Percentiles rank a stretch among this genome's conserved stretches.
phyloP scores from a whole-genome alignment of 805 yeast species.

The Candida caryicola region DNA sequence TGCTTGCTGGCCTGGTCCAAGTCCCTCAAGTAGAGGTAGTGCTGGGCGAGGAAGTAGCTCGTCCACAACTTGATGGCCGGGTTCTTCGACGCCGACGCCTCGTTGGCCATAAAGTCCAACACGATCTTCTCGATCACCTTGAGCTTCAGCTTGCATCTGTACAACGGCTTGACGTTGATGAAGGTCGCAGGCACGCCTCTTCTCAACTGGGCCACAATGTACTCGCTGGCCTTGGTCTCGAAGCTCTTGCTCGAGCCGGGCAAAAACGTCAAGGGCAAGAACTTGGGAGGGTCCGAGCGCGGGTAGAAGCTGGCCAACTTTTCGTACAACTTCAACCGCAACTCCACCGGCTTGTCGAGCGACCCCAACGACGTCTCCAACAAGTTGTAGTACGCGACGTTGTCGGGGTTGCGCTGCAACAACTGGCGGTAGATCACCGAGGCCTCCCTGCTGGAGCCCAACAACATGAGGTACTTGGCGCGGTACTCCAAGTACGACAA shows the following conservation, averaged over 20 bases:
- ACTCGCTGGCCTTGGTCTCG: conserved; percentile 45
- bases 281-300: conserved; percentile 73
- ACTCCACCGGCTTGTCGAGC: conserved; percentile 38
- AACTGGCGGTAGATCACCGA: conserved; percentile 63
- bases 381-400: conserved; percentile 57
- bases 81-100: conserved; percentile 25
- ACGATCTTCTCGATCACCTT: conserved; percentile 54
- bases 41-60: conserved; percentile 74
- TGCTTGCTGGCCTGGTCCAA: conserved; percentile 51
- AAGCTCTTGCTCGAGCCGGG: conserved; percentile 51
- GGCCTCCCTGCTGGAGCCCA: conserved; percentile 62
- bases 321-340: conserved; percentile 59
- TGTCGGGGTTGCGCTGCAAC: conserved; percentile 84
- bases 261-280: conserved; percentile 73
- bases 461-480: conserved; percentile 59
- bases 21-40: conserved; percentile 56
- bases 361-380: conserved; percentile 64
- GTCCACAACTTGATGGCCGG: conserved; percentile 66
- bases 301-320: conserved; percentile 73
- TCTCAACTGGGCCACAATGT: conserved; percentile 59
- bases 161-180: conserved; percentile 78
- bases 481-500: conserved; percentile 60
- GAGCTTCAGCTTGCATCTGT: conserved; percentile 42
- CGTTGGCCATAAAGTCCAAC: conserved; percentile 39
- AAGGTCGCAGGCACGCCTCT: conserved; percentile 91